These are phyloP conservation scores for Bryopsis sp. DNA, from an alignment of 139 green algal genomes.

Conservation along the genomic window DNA sequence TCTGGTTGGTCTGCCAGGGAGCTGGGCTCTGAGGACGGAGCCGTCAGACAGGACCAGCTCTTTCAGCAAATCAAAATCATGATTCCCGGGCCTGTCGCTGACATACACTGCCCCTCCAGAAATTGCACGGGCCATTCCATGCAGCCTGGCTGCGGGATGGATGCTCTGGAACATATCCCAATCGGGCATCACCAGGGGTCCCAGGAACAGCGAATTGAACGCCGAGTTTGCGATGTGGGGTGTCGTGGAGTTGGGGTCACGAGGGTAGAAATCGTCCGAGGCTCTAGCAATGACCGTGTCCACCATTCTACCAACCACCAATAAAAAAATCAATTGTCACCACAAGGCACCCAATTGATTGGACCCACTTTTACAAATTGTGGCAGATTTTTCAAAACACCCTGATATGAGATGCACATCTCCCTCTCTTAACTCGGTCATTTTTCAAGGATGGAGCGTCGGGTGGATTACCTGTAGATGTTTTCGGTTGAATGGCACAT, in stretches of 20 bases:
- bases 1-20: conserved; percentile 76
- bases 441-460: no score
- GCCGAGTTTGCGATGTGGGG: conserved; percentile 85
- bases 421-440: no score
- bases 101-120: conserved; percentile 74
- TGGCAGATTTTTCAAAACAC: no score
- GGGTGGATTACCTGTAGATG: conserved; percentile 80
- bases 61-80: conserved; percentile 67
- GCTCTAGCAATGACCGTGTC: conserved; percentile 82
- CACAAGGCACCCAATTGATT: no score
- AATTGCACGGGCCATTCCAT: conserved; percentile 44
- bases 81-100: conserved; percentile 67
- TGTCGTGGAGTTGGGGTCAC: conserved; percentile 61
- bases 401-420: no score
- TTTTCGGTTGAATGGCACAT: conserved; percentile 98
- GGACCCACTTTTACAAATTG: no score
- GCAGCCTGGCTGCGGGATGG: conserved; percentile 36
- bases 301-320: no score
- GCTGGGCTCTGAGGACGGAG: conserved; percentile 44
- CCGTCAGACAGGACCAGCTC: conserved; percentile 71
- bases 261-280: conserved; percentile 75
- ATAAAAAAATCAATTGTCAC: no score
- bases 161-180: conserved; percentile 74
- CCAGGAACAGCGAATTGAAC: conserved; percentile 76
- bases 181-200: conserved; percentile 57